These are phyloP conservation scores for Paecilomyces sp. DNA, from an alignment of 2,329 filamentous ascomycete species.

Conservation along the genomic window DNA sequence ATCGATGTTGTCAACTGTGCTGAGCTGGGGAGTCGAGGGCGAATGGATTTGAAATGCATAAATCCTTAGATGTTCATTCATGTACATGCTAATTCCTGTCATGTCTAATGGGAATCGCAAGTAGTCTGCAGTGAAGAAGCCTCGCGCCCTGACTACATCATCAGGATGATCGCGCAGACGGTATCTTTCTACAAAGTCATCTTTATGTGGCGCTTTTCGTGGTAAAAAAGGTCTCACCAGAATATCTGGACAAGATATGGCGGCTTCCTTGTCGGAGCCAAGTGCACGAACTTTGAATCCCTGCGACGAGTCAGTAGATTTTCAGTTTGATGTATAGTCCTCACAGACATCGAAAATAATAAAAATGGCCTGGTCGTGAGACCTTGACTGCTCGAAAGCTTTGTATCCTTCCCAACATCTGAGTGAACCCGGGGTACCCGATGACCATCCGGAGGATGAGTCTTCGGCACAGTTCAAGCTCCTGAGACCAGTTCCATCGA, in stretches of 20 bases:
- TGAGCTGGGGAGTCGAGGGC: neutral
- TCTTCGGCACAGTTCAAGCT: neutral
- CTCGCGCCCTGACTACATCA: neutral
- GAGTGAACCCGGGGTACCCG: neutral
- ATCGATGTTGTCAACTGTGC: neutral
- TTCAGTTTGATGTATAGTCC: neutral
- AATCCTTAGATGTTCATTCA: neutral
- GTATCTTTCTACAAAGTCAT: neutral
- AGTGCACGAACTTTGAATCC: neutral
- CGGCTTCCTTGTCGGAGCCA: neutral
- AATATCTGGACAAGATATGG: neutral
- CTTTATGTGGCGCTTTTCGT: neutral
- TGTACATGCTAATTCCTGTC: neutral
- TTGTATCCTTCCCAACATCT: neutral
- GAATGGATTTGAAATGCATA: neutral
- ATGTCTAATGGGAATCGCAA: neutral
- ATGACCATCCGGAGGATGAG: neutral
- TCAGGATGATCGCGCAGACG: neutral
- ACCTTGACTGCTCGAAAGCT: neutral
- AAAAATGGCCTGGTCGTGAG: neutral
- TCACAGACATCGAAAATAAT: neutral
- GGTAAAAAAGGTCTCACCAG: neutral
- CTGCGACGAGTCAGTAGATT: neutral
- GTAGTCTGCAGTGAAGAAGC: neutral
- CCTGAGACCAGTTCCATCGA: neutral